phyloP scores from a whole-genome alignment of 2,329 filamentous ascomycete genomes.

The Dissoconium aciculare region DNA sequence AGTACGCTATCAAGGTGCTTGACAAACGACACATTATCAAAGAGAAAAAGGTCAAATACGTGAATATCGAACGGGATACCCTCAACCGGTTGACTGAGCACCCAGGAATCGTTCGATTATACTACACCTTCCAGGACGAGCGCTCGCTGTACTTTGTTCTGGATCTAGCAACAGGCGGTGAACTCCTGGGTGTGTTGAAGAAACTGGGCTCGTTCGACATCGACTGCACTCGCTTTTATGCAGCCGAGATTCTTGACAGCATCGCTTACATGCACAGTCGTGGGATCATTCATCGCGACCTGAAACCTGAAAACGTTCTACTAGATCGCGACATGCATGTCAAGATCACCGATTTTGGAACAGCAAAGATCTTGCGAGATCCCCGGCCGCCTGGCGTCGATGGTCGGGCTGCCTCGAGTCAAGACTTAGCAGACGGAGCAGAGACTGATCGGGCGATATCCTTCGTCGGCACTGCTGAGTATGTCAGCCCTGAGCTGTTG shows the following conservation, averaged over 20 bases:
- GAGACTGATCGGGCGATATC: constrained; percentile 71
- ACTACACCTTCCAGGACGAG: constrained; percentile 98
- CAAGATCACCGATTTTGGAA: constrained; percentile 98
- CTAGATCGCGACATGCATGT: constrained; percentile 93
- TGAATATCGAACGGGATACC: constrained; percentile 98
- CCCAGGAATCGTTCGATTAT: constrained; percentile 86
- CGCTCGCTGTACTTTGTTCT: constrained; percentile 91
- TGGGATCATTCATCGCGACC: constrained; percentile 87
- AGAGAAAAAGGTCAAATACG: constrained; percentile 99
- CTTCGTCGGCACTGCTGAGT: constrained; percentile 95
- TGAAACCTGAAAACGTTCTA: constrained; percentile 94
- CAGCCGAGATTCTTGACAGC: constrained; percentile 86
- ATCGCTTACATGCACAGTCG: constrained; percentile 97
- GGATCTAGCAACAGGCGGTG: constrained; percentile 81
- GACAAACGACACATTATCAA: constrained; percentile 99
- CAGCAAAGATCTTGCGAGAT: constrained; percentile 71
- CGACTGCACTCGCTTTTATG: constrained; percentile 87
- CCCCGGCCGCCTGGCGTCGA: constrained; percentile 26
- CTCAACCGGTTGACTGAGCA: constrained; percentile 92
- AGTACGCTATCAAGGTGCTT: constrained; percentile 95
- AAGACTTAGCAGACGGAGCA: constrained; percentile 39
- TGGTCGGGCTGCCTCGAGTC: constrained; percentile 20
- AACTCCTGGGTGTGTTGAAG: constrained; percentile 83
- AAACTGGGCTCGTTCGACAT: constrained; percentile 88
- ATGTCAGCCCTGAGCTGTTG: constrained; percentile 92